A percentile compares a stretch with the other conserved stretches of the same genome.
phyloP scores from a whole-genome alignment of 352 stramenopile genomes.

The Globisporangium acanthophoron region DNA sequence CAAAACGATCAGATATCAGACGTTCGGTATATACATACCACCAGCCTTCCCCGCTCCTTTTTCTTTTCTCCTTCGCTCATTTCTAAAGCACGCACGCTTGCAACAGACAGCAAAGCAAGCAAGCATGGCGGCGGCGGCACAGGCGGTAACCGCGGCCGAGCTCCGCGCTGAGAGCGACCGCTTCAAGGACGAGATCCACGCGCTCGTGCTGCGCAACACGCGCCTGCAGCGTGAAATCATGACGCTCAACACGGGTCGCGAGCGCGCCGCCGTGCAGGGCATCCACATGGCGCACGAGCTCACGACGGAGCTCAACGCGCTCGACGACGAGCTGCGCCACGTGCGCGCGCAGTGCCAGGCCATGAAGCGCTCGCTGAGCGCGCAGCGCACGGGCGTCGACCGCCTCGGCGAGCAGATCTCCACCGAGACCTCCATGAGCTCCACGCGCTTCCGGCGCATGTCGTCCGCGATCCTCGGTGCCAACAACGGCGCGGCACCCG shows the following conservation, averaged over 20 bases:
- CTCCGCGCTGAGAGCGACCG: slow-evolving; percentile 56
- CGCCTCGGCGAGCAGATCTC: slow-evolving; percentile 11
- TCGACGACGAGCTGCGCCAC: slow-evolving; percentile 29
- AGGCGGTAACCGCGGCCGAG: slow-evolving; percentile 10
- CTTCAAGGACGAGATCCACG: slow-evolving; percentile 48
- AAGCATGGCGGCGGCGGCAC: neutral
- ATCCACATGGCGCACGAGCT: slow-evolving; percentile 39
- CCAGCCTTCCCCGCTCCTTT: no score
- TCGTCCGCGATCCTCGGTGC: slow-evolving; percentile 12
- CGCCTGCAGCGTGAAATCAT: slow-evolving; percentile 61
- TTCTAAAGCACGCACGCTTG: neutral
- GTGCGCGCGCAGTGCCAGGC: slow-evolving; percentile 36
- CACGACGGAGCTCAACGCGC: slow-evolving; percentile 36
- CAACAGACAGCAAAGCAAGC: neutral
- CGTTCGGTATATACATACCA: no score
- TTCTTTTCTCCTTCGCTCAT: neutral
- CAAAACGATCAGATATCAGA: no score
- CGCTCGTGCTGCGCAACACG: slow-evolving; percentile 52
- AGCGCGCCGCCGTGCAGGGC: slow-evolving; percentile 32
- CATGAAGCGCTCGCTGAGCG: slow-evolving; percentile 26
- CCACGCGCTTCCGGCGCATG: slow-evolving; percentile 17
- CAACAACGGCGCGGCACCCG: neutral
- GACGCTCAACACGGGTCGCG: slow-evolving; percentile 38
- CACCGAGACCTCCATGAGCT: slow-evolving; percentile 12
- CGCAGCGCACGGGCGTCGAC: slow-evolving; percentile 17